Percentiles rank a stretch among this genome's conserved stretches.
phyloP scores from a whole-genome alignment of 495 filamentous ascomycete species.

The Corynascus novoguineensis region DNA sequence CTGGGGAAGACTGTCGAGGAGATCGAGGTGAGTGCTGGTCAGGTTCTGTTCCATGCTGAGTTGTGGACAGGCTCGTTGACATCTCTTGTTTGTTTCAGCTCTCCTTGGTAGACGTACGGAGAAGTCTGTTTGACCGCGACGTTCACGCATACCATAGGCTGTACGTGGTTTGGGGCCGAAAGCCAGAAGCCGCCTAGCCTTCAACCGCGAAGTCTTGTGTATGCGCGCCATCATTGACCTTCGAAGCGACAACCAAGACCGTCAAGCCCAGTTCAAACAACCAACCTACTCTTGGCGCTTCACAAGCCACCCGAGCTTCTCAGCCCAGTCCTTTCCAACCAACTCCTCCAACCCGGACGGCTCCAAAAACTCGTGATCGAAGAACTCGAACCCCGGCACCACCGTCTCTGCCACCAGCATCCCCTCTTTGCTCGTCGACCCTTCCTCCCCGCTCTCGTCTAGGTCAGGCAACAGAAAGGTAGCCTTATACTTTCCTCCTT shows the following conservation, averaged over 20 bases:
- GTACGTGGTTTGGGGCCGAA: constrained; percentile 52
- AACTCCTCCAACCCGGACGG: constrained; percentile 32
- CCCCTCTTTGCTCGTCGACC: constrained; percentile 34
- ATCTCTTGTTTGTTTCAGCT: constrained; percentile 42
- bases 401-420: constrained; percentile 62
- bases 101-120: constrained; percentile 54
- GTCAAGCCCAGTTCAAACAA: neutral
- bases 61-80: neutral
- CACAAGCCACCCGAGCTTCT: constrained; percentile 46
- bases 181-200: constrained; percentile 32
- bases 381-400: constrained; percentile 61
- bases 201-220: neutral
- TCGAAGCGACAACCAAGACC: too few species aligned
- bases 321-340: constrained; percentile 38
- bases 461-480: constrained; percentile 40
- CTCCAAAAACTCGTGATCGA: constrained; percentile 58
- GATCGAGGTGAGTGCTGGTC: constrained; percentile 38
- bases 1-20: constrained; percentile 40
- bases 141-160: constrained; percentile 53
- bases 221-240: neutral
- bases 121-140: constrained; percentile 47
- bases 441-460: constrained; percentile 32
- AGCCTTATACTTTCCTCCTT: constrained; percentile 59
- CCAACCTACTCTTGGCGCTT: neutral
- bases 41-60: neutral